These are phyloP conservation scores for Beauveria asiatica DNA, from an alignment of 2,329 filamentous ascomycete genomes.

Conservation along the genomic window DNA sequence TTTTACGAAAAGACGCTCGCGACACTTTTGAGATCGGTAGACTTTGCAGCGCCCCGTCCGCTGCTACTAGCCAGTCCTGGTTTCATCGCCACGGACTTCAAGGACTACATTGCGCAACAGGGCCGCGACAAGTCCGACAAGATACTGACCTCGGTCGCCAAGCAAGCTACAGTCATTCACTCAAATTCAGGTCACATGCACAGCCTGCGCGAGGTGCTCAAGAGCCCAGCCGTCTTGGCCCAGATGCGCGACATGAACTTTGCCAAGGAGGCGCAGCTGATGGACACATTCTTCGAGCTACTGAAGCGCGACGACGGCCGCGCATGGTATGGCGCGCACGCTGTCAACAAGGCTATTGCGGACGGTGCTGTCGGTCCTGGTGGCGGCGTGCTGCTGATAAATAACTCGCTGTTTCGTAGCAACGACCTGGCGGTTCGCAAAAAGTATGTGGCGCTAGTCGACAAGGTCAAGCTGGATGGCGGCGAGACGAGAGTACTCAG, in stretches of 20 bases:
- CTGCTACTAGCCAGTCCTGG: slow-evolving; percentile 82
- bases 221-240: slow-evolving; percentile 66
- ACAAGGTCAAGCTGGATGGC: slow-evolving; percentile 77
- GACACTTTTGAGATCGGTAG: slow-evolving; percentile 68
- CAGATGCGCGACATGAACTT: slow-evolving; percentile 84
- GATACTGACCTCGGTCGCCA: slow-evolving; percentile 51
- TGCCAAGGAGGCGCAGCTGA: slow-evolving; percentile 68
- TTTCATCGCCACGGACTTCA: slow-evolving; percentile 75
- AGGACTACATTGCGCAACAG: slow-evolving; percentile 60
- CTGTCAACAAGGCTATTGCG: slow-evolving; percentile 73
- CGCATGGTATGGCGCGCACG: slow-evolving; percentile 80
- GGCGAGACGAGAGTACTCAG: slow-evolving; percentile 86
- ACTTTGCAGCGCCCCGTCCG: slow-evolving; percentile 61
- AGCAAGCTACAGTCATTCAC: slow-evolving; percentile 67
- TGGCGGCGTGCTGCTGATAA: slow-evolving; percentile 77
- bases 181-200: slow-evolving; percentile 80
- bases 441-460: slow-evolving; percentile 77
- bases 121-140: slow-evolving; percentile 56
- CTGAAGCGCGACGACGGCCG: slow-evolving; percentile 77
- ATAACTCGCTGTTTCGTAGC: slow-evolving; percentile 78
- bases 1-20: slow-evolving; percentile 75
- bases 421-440: slow-evolving; percentile 68
- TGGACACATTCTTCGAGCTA: slow-evolving; percentile 75
- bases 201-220: slow-evolving; percentile 77
- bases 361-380: slow-evolving; percentile 84